phyloP scores from a whole-genome alignment of 73 alveolate species.

The Symbiodinium pilosum region DNA sequence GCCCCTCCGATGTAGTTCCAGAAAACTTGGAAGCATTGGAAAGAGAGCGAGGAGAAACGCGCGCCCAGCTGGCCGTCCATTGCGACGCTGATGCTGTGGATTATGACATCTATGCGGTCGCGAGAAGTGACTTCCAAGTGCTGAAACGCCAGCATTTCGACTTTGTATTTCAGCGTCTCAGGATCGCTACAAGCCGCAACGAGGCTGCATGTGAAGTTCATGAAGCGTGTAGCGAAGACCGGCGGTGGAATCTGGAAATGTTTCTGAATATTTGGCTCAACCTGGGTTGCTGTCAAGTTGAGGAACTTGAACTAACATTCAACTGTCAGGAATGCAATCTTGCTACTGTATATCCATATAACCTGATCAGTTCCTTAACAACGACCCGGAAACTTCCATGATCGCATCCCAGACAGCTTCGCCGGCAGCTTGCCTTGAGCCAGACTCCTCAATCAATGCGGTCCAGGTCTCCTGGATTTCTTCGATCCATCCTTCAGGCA shows the following conservation, averaged over 20 bases:
- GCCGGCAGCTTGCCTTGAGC: constrained; percentile 33
- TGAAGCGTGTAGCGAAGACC: not conserved
- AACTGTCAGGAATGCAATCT: no score
- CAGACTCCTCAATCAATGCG: not conserved
- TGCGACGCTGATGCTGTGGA: not conserved
- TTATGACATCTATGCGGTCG: not conserved
- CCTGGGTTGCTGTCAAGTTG: no score
- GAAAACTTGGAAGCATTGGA: not conserved
- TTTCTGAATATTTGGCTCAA: not conserved
- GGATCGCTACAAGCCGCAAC: not conserved
- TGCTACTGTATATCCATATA: no score
- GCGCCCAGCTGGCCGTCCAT: not conserved
- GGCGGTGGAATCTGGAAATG: not conserved
- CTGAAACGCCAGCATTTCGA: not conserved
- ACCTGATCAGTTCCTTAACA: no score
- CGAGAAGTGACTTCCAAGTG: not conserved
- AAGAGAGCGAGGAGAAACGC: not conserved
- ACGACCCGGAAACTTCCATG: constrained; percentile 26
- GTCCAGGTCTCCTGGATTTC: not conserved
- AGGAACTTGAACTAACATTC: no score
- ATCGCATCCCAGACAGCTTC: constrained; percentile 24
- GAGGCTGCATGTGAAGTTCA: not conserved
- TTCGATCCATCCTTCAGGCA: not conserved
- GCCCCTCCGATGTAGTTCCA: not conserved
- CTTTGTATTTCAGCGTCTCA: not conserved